Evolutionary conservation across 2,329 filamentous ascomycete species (phyloP).

Genomic region (Ustilaginoidea virens): DNA sequence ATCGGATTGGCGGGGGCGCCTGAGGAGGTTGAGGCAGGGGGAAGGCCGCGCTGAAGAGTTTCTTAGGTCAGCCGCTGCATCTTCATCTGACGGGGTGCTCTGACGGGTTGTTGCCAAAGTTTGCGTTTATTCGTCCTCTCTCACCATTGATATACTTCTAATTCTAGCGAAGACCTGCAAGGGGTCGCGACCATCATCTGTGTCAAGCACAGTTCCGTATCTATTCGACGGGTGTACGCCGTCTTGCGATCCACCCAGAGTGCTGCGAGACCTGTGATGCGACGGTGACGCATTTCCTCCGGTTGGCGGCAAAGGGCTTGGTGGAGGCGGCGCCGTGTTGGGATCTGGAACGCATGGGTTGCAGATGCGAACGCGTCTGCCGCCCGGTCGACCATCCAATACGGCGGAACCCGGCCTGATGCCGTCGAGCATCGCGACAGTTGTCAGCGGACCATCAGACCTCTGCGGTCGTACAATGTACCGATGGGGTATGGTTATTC

Average conservation of each 20-base stretch:
- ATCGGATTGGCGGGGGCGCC: conserved; percentile 13
- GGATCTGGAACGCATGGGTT: conserved; percentile 48
- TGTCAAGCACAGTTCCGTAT: conserved; percentile 22
- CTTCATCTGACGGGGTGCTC: no score
- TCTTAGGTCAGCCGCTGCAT: no score
- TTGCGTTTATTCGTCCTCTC: no score
- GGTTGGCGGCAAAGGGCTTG: conserved; percentile 21
- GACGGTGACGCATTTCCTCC: conserved; percentile 16
- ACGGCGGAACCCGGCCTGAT: conserved; percentile 25
- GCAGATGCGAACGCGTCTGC: conserved; percentile 43
- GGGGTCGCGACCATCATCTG: conserved; percentile 16
- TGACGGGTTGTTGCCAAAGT: no score
- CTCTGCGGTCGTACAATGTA: conserved; percentile 74
- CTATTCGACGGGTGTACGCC: conserved; percentile 14
- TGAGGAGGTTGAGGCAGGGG: background rate
- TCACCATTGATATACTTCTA: conserved; percentile 36
- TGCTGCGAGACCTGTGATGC: conserved; percentile 32
- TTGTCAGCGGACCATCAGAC: conserved; percentile 22
- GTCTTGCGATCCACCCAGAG: conserved; percentile 18
- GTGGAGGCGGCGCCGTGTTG: conserved; percentile 41
- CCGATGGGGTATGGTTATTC: conserved; percentile 85
- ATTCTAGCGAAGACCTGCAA: conserved; percentile 18
- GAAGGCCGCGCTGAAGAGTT: no score
- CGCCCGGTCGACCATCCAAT: conserved; percentile 32
- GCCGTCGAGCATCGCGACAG: conserved; percentile 21